Conservation (phyloP, 495 filamentous ascomycete genomes). For the Delitschia confertaspora region DNA sequence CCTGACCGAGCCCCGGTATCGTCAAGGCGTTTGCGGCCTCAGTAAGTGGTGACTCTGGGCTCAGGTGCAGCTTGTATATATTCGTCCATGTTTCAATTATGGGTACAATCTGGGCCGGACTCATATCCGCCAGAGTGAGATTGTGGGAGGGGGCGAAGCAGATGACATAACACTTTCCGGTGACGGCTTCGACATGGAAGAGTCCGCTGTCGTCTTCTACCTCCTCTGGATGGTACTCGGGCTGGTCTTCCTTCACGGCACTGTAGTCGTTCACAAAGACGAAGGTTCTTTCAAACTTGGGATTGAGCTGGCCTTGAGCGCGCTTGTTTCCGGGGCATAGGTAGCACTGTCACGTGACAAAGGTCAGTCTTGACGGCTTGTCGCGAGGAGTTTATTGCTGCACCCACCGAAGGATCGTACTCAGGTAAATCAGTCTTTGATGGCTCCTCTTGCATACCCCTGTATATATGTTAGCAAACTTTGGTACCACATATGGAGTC, state of each 20-base stretch:
- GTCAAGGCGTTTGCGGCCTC: slow-evolving; percentile 40
- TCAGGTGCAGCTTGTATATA: slow-evolving; percentile 75
- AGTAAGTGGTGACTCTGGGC: slow-evolving; percentile 59
- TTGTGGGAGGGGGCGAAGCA: slow-evolving; percentile 87
- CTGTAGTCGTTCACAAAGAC: slow-evolving; percentile 98
- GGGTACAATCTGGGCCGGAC: slow-evolving; percentile 57
- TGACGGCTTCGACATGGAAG: slow-evolving; percentile 75
- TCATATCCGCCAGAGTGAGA: slow-evolving; percentile 81
- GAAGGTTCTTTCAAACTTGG: slow-evolving; percentile 76
- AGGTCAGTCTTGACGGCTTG: no score
- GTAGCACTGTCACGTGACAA: slow-evolving; percentile 55
- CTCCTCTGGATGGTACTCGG: slow-evolving; percentile 49
- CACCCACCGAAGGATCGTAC: slow-evolving; percentile 63
- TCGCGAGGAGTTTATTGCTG: neutral
- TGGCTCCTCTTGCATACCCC: slow-evolving; percentile 82
- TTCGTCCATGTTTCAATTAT: slow-evolving; percentile 80
- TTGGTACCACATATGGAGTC: neutral
- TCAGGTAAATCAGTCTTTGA: slow-evolving; percentile 65
- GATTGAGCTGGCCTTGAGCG: slow-evolving; percentile 84
- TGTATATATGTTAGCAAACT: slow-evolving; percentile 31
- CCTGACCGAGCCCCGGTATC: slow-evolving; percentile 42
- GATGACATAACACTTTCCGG: slow-evolving; percentile 94
- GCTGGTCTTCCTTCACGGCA: slow-evolving; percentile 90
- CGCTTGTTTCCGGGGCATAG: slow-evolving; percentile 91
- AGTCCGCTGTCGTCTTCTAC: slow-evolving; percentile 59